Percentiles rank a stretch among this genome's conserved stretches.
phyloP scores from a whole-genome alignment of 2,329 filamentous ascomycete genomes.

The Hymenoscyphus fructigenus region DNA sequence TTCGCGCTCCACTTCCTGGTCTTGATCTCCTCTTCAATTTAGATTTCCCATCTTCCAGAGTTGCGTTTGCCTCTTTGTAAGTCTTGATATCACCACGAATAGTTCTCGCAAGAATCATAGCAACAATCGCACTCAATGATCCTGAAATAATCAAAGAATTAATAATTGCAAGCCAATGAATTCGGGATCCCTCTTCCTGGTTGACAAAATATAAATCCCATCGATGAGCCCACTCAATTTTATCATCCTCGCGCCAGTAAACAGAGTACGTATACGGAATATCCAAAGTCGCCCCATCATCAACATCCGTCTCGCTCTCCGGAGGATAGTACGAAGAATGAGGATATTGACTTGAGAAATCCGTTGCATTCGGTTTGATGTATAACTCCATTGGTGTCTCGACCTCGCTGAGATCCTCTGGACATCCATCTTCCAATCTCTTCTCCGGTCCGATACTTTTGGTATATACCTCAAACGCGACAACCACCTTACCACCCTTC shows the following conservation, averaged over 20 bases:
- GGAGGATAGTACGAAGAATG: slow-evolving; percentile 58
- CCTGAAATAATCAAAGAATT: slow-evolving; percentile 84
- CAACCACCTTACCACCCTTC: slow-evolving; percentile 73
- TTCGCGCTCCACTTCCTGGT: slow-evolving; percentile 41
- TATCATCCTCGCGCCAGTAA: slow-evolving; percentile 81
- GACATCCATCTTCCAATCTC: slow-evolving; percentile 65
- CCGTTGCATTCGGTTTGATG: slow-evolving; percentile 62
- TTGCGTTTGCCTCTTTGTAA: slow-evolving; percentile 56
- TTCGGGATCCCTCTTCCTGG: slow-evolving; percentile 75
- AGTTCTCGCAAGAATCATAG: slow-evolving; percentile 78
- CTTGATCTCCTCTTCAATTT: slow-evolving; percentile 50
- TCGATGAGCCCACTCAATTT: slow-evolving; percentile 76
- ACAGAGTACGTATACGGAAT: slow-evolving; percentile 89
- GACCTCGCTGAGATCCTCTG: slow-evolving; percentile 61
- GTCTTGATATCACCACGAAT: slow-evolving; percentile 76
- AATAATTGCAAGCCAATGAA: slow-evolving; percentile 86
- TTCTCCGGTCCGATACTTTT: slow-evolving; percentile 70
- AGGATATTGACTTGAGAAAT: slow-evolving; percentile 51
- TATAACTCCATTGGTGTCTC: slow-evolving; percentile 67
- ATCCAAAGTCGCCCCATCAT: slow-evolving; percentile 64
- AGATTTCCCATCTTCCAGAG: slow-evolving; percentile 65
- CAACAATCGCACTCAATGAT: slow-evolving; percentile 73
- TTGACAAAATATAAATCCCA: slow-evolving; percentile 92
- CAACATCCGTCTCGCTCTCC: slow-evolving; percentile 54
- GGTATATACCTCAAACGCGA: slow-evolving; percentile 87